These are phyloP conservation scores for Musa troglodytarum DNA, from an alignment of 176 grass and related monocot species.

Conservation along the genomic window DNA sequence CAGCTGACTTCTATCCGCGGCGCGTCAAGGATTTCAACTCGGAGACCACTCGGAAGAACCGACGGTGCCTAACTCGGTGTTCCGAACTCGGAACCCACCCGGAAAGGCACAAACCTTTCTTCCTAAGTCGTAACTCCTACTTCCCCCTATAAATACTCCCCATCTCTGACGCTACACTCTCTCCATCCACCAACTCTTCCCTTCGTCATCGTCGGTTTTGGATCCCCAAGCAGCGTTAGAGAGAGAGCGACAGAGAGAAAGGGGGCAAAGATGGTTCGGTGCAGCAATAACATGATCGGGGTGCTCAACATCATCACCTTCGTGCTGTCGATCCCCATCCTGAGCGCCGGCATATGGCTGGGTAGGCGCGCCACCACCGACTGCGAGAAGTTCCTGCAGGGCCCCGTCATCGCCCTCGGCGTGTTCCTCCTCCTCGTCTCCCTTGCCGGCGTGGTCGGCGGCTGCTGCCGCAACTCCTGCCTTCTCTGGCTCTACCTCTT, in stretches of 20 bases:
- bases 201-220: not conserved
- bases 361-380: constrained; percentile 56
- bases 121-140: not conserved
- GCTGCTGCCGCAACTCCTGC: constrained; percentile 62
- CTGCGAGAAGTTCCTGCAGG: constrained; percentile 77
- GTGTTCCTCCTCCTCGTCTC: constrained; percentile 55
- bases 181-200: not conserved
- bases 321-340: constrained; percentile 40
- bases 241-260: not conserved
- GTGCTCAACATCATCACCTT: constrained; percentile 53
- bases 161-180: not conserved
- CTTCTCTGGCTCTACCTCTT: constrained; percentile 89
- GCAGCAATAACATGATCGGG: constrained; percentile 69
- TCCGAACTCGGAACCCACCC: no score
- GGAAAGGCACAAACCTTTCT: no score
- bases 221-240: not conserved
- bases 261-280: constrained; percentile 33
- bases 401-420: constrained; percentile 46
- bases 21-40: no score
- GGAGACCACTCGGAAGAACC: no score
- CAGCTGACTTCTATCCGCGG: no score
- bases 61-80: no score
- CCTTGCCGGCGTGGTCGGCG: constrained; percentile 48
- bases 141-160: not conserved
- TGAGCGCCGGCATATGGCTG: constrained; percentile 66